These are phyloP conservation scores for Wickerhamiella galacta DNA, from an alignment of 805 yeast species.

Conservation along the genomic window DNA sequence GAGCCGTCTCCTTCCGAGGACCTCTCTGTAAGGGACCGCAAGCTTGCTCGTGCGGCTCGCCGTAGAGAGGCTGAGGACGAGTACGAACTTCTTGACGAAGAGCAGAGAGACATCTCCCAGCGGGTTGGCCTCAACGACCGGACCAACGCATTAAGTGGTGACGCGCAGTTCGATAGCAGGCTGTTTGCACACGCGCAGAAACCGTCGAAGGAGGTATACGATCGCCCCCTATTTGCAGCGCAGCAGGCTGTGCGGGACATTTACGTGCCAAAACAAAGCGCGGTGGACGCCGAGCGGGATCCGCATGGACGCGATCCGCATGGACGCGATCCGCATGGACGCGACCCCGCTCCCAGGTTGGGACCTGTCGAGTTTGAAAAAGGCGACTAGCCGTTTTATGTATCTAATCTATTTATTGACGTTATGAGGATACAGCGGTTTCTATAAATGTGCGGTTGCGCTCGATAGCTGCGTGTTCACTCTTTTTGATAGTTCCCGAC, in stretches of 20 bases:
- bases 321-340: neutral
- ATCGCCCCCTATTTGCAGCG: slow-evolving; percentile 38
- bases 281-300: slow-evolving; percentile 11
- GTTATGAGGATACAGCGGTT: neutral
- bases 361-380: slow-evolving; percentile 35
- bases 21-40: no score
- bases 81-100: slow-evolving; percentile 25
- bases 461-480: slow-evolving; percentile 53
- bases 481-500: slow-evolving; percentile 76
- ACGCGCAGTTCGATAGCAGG: slow-evolving; percentile 41
- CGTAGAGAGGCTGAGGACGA: slow-evolving; percentile 33
- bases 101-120: slow-evolving; percentile 36
- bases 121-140: slow-evolving; percentile 33
- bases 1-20: no score
- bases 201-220: slow-evolving; percentile 30
- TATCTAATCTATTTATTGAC: neutral
- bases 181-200: slow-evolving; percentile 34
- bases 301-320: no score
- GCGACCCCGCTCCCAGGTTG: neutral
- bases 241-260: slow-evolving; percentile 35
- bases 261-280: slow-evolving; percentile 28
- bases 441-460: slow-evolving; percentile 21
- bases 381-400: slow-evolving; percentile 12
- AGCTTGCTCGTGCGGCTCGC: slow-evolving; percentile 24
- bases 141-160: no score